Evolutionary conservation across 331 rosid genomes (phyloP).

Genomic region (Malus hybrid): DNA sequence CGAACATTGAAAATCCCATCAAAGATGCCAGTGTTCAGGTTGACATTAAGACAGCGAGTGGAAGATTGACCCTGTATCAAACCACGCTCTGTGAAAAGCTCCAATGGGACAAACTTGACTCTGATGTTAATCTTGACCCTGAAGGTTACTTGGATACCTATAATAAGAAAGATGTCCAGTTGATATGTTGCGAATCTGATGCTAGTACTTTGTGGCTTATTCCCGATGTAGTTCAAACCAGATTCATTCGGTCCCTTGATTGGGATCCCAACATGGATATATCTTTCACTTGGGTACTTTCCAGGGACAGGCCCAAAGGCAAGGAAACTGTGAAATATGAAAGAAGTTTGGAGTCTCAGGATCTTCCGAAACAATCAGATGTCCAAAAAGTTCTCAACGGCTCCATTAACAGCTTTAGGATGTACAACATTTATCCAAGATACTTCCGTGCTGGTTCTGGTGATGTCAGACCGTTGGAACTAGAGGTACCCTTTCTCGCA

Average conservation of each 20-base stretch:
- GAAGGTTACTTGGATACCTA: constrained; percentile 54
- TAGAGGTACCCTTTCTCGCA: constrained; percentile 44
- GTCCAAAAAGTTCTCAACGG: constrained; percentile 86
- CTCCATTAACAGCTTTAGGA: constrained; percentile 59
- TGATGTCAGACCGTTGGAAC: constrained; percentile 59
- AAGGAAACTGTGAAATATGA: constrained; percentile 71
- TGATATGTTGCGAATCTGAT: constrained; percentile 97
- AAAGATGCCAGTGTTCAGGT: constrained; percentile 87
- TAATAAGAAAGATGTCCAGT: constrained; percentile 75
- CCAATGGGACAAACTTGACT: constrained; percentile 46
- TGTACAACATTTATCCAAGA: constrained; percentile 59
- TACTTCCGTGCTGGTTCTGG: constrained; percentile 91
- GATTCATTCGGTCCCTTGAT: constrained; percentile 71
- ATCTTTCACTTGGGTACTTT: constrained; percentile 61
- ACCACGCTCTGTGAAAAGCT: constrained; percentile 82
- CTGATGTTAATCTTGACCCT: constrained; percentile 50
- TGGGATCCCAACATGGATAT: constrained; percentile 52
- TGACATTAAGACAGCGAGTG: constrained; percentile 78
- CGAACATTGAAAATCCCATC: constrained; percentile 92
- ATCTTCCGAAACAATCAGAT: constrained; percentile 66
- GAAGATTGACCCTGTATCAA: constrained; percentile 79
- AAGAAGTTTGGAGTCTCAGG: constrained; percentile 19
- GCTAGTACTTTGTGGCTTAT: constrained; percentile 89
- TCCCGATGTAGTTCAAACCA: constrained; percentile 61
- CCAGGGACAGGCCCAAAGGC: constrained; percentile 88